Percentiles rank a stretch among this genome's conserved stretches.
These are phyloP conservation scores for Plenodomus tracheiphilus DNA, from an alignment of 2,329 filamentous ascomycete genomes.

Conservation along the genomic window DNA sequence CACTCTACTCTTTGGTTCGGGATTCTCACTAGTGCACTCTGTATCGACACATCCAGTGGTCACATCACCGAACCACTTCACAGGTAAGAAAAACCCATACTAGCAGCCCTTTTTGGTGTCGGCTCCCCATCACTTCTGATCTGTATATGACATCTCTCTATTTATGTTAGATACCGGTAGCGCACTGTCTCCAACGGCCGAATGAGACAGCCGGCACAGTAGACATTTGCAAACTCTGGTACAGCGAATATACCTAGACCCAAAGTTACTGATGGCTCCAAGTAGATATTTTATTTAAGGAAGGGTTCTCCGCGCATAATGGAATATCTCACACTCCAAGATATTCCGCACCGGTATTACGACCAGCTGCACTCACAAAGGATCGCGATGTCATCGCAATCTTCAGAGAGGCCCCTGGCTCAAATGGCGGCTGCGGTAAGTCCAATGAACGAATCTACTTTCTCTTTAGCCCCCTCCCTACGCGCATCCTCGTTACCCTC, in stretches of 20 bases:
- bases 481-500: neutral
- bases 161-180: neutral
- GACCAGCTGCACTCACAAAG: slow-evolving; percentile 31
- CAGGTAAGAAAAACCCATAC: neutral
- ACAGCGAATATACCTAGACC: neutral
- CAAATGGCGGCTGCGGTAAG: slow-evolving; percentile 37
- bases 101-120: neutral
- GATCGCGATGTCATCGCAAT: slow-evolving; percentile 32
- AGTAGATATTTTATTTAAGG: neutral
- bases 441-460: slow-evolving; percentile 13
- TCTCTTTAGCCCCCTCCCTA: neutral
- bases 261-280: neutral
- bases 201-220: too few species aligned
- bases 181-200: neutral
- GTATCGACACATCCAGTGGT: slow-evolving; percentile 2
- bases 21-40: slow-evolving; percentile 1
- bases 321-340: slow-evolving; percentile 46
- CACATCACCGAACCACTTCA: neutral
- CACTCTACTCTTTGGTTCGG: slow-evolving; percentile 10
- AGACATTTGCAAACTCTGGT: slow-evolving; percentile 3
- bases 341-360: slow-evolving; percentile 41
- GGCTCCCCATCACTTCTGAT: neutral
- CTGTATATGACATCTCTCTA: neutral
- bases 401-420: slow-evolving; percentile 25
- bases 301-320: slow-evolving; percentile 14